These are phyloP conservation scores for Geotrichum histeridarum DNA, from an alignment of 1,139 yeast genomes.

Conservation along the genomic window DNA sequence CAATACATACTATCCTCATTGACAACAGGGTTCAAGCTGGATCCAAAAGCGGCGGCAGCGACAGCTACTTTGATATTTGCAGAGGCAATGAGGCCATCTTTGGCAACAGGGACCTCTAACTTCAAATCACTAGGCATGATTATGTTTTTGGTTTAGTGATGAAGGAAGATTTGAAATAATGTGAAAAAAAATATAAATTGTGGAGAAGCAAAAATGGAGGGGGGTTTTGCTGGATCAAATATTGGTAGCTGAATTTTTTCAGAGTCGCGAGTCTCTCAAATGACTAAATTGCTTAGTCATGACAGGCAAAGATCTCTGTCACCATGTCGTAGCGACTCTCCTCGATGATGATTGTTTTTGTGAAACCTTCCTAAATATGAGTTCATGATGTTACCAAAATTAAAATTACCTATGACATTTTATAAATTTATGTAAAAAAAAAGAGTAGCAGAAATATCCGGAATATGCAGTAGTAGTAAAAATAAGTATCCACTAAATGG, in stretches of 20 bases:
- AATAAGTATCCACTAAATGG: not conserved
- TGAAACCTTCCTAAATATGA: not conserved
- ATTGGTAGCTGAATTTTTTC: not conserved
- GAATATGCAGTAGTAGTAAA: not conserved
- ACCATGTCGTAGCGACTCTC: not conserved
- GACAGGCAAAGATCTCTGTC: not conserved
- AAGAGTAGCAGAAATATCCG: not conserved
- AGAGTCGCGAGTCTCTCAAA: not conserved
- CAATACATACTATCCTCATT: conserved; percentile 14
- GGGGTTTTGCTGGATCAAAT: not conserved
- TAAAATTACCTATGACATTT: not conserved
- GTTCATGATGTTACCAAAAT: not conserved
- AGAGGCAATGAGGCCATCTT: conserved; percentile 15
- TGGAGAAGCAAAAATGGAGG: not conserved
- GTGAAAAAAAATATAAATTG: too few species aligned
- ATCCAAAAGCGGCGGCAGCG: conserved; percentile 11
- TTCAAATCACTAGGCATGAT: conserved; percentile 11
- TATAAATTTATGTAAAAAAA: not conserved
- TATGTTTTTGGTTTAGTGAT: not conserved
- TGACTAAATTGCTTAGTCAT: not conserved
- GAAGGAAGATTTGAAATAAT: too few species aligned
- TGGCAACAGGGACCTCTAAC: conserved; percentile 16
- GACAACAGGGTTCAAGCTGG: conserved; percentile 8
- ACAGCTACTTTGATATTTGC: conserved; percentile 15
- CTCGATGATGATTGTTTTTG: not conserved